These are phyloP conservation scores for Paramecium biaurelia DNA, from an alignment of 73 alveolate genomes.

Conservation along the genomic window DNA sequence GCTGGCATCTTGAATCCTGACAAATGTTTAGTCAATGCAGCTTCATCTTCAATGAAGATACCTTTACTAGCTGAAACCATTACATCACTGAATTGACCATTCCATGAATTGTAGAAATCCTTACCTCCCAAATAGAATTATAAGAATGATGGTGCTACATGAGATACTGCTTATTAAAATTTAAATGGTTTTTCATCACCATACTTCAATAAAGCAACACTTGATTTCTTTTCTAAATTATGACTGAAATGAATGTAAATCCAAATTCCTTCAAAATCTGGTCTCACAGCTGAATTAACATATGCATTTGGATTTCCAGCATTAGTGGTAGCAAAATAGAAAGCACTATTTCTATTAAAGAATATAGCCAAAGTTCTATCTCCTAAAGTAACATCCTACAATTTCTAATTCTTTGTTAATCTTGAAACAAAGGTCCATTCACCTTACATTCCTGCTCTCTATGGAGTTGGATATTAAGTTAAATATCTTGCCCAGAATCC, in stretches of 20 bases:
- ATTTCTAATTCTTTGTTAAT: slow-evolving; percentile 5
- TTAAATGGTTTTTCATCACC: neutral
- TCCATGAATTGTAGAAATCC: neutral
- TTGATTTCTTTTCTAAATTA: neutral
- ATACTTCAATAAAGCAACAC: slow-evolving; percentile 21
- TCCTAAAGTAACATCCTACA: neutral
- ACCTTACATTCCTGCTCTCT: neutral
- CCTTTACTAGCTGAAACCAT: neutral
- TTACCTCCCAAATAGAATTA: slow-evolving; percentile 41
- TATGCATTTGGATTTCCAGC: slow-evolving; percentile 37
- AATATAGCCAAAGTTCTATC: slow-evolving; percentile 53
- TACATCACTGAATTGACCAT: slow-evolving; percentile 10
- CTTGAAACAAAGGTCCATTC: slow-evolving; percentile 35
- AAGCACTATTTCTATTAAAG: neutral
- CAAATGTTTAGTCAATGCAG: neutral
- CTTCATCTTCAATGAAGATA: slow-evolving; percentile 34
- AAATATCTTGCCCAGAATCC: slow-evolving; percentile 41
- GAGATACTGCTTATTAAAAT: neutral
- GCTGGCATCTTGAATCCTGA: neutral
- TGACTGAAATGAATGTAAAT: slow-evolving; percentile 18
- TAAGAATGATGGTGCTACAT: slow-evolving; percentile 26
- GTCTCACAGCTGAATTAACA: neutral
- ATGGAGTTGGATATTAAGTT: slow-evolving; percentile 17
- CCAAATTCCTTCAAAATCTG: slow-evolving; percentile 57
- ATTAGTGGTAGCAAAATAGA: neutral